Percentiles rank a stretch among this genome's conserved stretches.
Evolutionary conservation across 202 grass and related monocot genomes (phyloP).

Genomic region (Alloteropsis angusta): DNA sequence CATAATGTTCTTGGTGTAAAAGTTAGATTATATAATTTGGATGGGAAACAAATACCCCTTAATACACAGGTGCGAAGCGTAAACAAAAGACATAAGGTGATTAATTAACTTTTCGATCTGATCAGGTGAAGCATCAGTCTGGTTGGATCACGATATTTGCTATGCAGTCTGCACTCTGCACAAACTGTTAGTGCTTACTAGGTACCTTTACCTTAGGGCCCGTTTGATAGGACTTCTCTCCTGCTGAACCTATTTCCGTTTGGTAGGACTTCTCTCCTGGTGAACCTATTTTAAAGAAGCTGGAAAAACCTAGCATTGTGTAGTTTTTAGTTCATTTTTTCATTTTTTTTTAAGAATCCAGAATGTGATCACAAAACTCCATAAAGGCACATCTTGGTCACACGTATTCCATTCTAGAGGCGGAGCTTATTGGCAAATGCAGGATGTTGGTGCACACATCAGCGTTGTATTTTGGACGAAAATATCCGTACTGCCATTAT

Average conservation of each 20-base stretch:
- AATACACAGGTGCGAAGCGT: too few relatives aligned
- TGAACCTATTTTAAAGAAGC: too few relatives aligned
- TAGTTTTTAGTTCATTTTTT: too few relatives aligned
- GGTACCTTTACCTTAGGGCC: too few relatives aligned
- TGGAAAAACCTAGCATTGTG: too few relatives aligned
- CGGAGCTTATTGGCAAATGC: not conserved
- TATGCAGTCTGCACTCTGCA: not conserved
- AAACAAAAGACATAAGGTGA: too few relatives aligned
- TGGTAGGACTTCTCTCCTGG: too few relatives aligned
- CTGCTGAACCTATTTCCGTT: too few relatives aligned
- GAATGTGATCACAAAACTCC: not conserved
- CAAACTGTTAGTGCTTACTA: not conserved
- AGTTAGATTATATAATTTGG: too few relatives aligned
- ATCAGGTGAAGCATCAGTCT: not conserved
- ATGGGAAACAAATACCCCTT: too few relatives aligned
- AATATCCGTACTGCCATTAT: not conserved
- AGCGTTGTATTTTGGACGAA: not conserved
- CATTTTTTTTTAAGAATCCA: not conserved
- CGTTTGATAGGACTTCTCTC: too few relatives aligned
- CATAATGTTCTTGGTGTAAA: too few relatives aligned
- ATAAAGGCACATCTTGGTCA: not conserved
- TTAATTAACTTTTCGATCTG: not conserved
- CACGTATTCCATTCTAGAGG: not conserved
- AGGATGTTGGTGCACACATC: not conserved
- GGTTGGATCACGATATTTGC: not conserved